Evolutionary conservation across 495 filamentous ascomycete genomes (phyloP), one percentile per base, ranked within the genome.

Genomic region (Opeltia flavorubescens): DNA sequence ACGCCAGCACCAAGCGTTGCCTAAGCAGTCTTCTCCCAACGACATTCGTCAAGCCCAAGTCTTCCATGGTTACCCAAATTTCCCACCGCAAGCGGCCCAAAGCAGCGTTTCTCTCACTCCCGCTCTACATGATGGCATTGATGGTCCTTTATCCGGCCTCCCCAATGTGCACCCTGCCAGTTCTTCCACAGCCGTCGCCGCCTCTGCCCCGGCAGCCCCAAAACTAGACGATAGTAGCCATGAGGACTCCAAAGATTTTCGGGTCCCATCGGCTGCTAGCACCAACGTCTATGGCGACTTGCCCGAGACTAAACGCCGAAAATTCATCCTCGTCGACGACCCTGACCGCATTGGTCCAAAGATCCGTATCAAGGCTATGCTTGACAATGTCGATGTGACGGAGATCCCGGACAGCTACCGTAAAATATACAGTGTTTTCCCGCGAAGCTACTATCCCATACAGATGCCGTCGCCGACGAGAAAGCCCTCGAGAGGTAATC

Each of bases 351-450:
- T 78, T 33, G 72, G 72, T 26, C 38, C 54, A 26, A 52, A 49
- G 47, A 26, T 8, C 20, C 80, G 88, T 39, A 77, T 94, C 7
- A 78, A 91, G 5, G 88, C 95, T 30, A 80, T 86, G 47, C 86
- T 95, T 27, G 86, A 80, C 52, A 74, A 77, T 15, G 86, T 95
- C 44, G 80, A 94, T 50, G 89, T 91, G 64, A 77, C 85, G 51
- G 89, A 95, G 60, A 88, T 95, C 50, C 89, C 88, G 0, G 91
- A 96, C 62, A 89, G 84, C 13, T 94, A 94, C 61, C 85, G 89
- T 50, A 83, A 83, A 59, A 72, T 71, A 44, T 91, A 88, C 53
- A 83, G 84, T 13, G 88, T 98, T 4, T 98, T 80, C 52, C 89
- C 88, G 4, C 81, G 89, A 18, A 84, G 82, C 15, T 96, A 86